Base-by-base conservation (phyloP, 2,329 filamentous ascomycete genomes). In the Leptographium procerum region DNA sequence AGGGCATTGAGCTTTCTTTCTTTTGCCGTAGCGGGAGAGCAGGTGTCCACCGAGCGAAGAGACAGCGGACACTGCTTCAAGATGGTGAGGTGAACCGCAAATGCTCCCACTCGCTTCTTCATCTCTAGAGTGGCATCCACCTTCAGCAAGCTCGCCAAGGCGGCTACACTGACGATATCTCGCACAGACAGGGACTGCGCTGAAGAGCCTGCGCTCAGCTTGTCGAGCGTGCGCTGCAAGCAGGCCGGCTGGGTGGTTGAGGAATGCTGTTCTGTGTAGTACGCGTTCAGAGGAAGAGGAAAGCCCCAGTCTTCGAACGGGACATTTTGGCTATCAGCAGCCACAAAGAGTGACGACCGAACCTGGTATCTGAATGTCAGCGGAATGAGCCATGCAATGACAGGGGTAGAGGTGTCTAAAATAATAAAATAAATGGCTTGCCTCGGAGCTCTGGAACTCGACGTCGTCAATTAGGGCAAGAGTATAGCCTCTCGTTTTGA, bases 361-460 rank as follows among this genome's bases (percentile, higher is more conserved):
- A n/a, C n/a, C n/a, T n/a, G n/a, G n/a, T n/a, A n/a, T n/a, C n/a
- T n/a, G n/a, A n/a, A n/a, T n/a, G n/a, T n/a, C n/a, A n/a, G n/a
- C n/a, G n/a, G n/a, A n/a, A n/a, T n/a, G n/a, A n/a, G n/a, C n/a
- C n/a, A n/a, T n/a, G n/a, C n/a, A n/a, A n/a, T n/a, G n/a, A n/a
- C n/a, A n/a, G n/a, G n/a, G n/a, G n/a, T n/a, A n/a, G n/a, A n/a
- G n/a, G n/a, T n/a, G n/a, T n/a, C n/a, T n/a, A n/a, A n/a, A n/a
- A n/a, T n/a, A n/a, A n/a, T n/a, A n/a, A n/a, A n/a, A n/a, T n/a
- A n/a, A n/a, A 13, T 9, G 24, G 57, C 64, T 45, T 63, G 82
- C 81, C 69, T 87, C 87, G 1, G 83, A 85, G 65, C 87, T 85
- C 54, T 73, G 71, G 64, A 82, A 86, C 56, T 84, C 78, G 13